Evolutionary conservation across 129 eudicot genomes (phyloP).

Genomic region (Dittrichia graveolens): DNA sequence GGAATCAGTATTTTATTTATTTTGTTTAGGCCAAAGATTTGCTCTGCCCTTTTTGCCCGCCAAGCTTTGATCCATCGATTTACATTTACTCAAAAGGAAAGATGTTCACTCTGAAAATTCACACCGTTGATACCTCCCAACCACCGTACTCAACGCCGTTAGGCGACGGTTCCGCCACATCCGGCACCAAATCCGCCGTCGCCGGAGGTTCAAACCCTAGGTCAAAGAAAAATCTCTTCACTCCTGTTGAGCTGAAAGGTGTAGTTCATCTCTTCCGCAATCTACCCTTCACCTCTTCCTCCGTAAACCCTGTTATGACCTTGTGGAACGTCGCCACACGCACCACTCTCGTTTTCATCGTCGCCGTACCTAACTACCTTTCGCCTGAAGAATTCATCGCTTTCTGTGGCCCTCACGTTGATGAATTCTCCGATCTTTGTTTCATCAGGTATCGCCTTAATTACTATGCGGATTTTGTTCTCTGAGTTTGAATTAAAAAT

Average conservation of each 20-base stretch:
- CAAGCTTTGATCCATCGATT: slow-evolving; percentile 16
- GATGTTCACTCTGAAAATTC: slow-evolving; percentile 69
- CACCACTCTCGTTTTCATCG: slow-evolving; percentile 62
- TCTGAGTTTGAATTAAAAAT: background rate
- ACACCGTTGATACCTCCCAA: slow-evolving; percentile 67
- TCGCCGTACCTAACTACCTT: slow-evolving; percentile 81
- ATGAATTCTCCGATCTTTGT: slow-evolving; percentile 56
- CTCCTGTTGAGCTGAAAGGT: slow-evolving; percentile 55
- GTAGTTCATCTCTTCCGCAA: slow-evolving; percentile 80
- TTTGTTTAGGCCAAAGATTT: slow-evolving; percentile 4
- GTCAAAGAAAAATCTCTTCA: slow-evolving; percentile 19
- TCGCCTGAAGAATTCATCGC: slow-evolving; percentile 66
- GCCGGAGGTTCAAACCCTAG: slow-evolving; percentile 47
- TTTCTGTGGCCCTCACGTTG: slow-evolving; percentile 64
- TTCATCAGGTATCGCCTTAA: slow-evolving; percentile 56
- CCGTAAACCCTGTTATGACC: slow-evolving; percentile 35
- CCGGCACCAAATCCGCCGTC: slow-evolving; percentile 33
- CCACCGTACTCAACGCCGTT: slow-evolving; percentile 36
- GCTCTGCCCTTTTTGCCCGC: slow-evolving; percentile 18
- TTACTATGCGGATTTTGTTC: background rate
- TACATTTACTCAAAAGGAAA: background rate
- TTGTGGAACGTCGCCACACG: slow-evolving; percentile 46
- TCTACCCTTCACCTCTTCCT: slow-evolving; percentile 45
- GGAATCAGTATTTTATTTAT: background rate
- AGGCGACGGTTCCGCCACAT: slow-evolving; percentile 35